phyloP scores from a whole-genome alignment of 106 monocot species.

The Dioscorea zingiberensis region DNA sequence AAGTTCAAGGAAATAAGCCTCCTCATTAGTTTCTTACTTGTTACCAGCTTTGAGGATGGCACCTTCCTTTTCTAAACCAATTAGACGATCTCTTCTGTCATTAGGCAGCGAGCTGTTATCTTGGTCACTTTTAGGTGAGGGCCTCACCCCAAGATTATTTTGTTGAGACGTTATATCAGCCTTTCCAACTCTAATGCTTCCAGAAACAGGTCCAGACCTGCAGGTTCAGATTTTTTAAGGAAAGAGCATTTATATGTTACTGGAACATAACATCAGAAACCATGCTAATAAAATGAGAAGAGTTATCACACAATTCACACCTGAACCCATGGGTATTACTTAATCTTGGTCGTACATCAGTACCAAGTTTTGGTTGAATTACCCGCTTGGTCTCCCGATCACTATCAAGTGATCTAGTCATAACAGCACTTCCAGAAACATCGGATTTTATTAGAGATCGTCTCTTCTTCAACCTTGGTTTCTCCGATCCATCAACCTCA shows the following conservation, averaged over 20 bases:
- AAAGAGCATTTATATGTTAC: no score
- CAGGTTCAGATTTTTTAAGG: background rate
- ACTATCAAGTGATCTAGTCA: conserved; percentile 26
- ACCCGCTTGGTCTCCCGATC: conserved; percentile 53
- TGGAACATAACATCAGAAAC: no score
- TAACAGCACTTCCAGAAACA: conserved; percentile 22
- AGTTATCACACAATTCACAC: conserved; percentile 26
- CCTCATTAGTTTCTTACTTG: conserved; percentile 26
- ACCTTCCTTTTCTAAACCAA: conserved; percentile 21
- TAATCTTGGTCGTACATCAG: conserved; percentile 32
- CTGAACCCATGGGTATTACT: conserved; percentile 35
- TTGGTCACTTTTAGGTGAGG: conserved; percentile 41
- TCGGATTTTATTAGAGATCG: conserved; percentile 56
- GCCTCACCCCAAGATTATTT: conserved; percentile 11
- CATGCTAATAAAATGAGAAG: no score
- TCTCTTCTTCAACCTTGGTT: conserved; percentile 59
- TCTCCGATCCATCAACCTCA: conserved; percentile 42
- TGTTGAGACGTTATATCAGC: conserved; percentile 31
- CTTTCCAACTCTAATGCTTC: conserved; percentile 7
- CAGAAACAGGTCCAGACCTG: conserved; percentile 37
- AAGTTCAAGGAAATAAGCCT: background rate
- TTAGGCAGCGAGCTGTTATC: conserved; percentile 21
- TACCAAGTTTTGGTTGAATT: conserved; percentile 36
- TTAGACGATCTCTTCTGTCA: conserved; percentile 35
- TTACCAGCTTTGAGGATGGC: conserved; percentile 18